phyloP scores from a whole-genome alignment of 2,329 filamentous ascomycete genomes.

The Escovopsis weberi region DNA sequence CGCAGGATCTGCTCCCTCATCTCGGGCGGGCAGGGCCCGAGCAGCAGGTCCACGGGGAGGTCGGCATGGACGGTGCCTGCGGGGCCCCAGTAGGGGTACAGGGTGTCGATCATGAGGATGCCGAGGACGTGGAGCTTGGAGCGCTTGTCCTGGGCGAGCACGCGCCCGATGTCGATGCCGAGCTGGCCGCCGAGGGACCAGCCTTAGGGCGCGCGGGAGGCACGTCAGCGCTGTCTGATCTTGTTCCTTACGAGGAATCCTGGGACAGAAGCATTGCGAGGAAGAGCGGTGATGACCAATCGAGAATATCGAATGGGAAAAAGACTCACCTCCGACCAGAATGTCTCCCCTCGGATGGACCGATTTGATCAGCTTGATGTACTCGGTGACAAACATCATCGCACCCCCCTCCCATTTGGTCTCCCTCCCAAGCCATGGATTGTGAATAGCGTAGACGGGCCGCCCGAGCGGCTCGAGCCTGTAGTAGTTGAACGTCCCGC shows the following conservation, averaged over 20 bases:
- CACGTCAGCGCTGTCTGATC: too few relatives aligned
- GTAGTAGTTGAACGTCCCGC: neutral
- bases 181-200: neutral
- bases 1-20: neutral
- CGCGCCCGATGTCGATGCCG: neutral
- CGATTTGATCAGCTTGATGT: constrained; percentile 1
- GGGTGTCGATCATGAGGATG: constrained; percentile 1
- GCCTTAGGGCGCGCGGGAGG: neutral
- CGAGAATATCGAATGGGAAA: too few relatives aligned
- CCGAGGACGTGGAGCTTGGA: neutral
- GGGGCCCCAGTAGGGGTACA: constrained; percentile 1
- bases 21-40: neutral
- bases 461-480: neutral
- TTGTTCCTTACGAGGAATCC: neutral
- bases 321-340: neutral
- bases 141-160: neutral
- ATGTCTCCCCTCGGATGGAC: neutral
- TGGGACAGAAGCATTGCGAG: neutral
- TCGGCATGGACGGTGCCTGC: neutral
- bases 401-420: neutral
- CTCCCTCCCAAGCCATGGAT: neutral
- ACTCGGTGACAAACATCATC: neutral
- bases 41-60: neutral
- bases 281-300: too few relatives aligned
- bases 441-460: neutral